Evolutionary conservation across 768 basidiomycete species (phyloP), one percentile per base, ranked within the genome.

Genomic region (Xerocomellus chrysenteron): DNA sequence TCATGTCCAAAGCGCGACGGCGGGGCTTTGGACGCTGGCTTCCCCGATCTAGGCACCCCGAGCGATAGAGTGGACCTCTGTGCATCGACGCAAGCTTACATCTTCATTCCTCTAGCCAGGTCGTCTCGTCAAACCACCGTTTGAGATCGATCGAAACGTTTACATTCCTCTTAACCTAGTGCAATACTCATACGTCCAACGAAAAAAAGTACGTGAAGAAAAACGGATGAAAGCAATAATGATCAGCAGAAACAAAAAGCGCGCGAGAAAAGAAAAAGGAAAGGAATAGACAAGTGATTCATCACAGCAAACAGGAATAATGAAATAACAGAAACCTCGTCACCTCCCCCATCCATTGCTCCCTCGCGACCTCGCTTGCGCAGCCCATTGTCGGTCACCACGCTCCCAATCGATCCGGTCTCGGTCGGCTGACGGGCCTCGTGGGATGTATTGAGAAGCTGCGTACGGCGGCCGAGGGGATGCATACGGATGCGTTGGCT

Each of bases 351-450:
- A 70, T 36, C 75, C 74, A 59, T 65, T 68, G 33, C 75, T 75
- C 36, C 74, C 70, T 43, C 75, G 63, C 33, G 70, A 40, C 44
- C 70, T 59, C 16, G 69, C 52, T 19, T 66, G 63, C 10, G 56
- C 50, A 39, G 56, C 47, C 72, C 73, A 73, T 19, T 62, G 66
- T 12, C 78, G 60, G n/a, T 78, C 78, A 8, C 75, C 73, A n/a
- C 76, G 68, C 16, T 80, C 79, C 69, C 78, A 72, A 17, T 80
- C 81, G 14, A 60, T 55, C 14, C 80, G 68, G 21, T 83, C 82
- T 3, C 82, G 74, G 61, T 82, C 82, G 2, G 79, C 80, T 11
- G 77, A 79, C 3, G 81, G 82, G 5, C 80, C 81, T 1, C 82
- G 75, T 35, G 82, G 81, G 5, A 76, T 72, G 44, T 75, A 72